Evolutionary conservation across 495 filamentous ascomycete genomes (phyloP).

Genomic region (Amphirosellinia nigrospora): DNA sequence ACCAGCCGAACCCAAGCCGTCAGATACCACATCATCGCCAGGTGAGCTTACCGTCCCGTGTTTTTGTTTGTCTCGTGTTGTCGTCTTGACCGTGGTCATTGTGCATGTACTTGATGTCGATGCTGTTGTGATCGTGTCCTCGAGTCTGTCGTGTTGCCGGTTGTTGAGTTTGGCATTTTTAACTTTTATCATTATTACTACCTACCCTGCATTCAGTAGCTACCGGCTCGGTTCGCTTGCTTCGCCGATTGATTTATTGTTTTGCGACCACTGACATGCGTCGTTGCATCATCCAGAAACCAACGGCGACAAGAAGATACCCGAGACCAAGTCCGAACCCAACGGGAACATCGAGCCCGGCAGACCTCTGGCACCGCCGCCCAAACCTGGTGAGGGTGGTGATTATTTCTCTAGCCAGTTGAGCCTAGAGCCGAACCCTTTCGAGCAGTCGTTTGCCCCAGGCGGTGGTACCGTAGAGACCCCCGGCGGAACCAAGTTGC

Average conservation of each 20-base stretch:
- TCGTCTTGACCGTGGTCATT: background rate
- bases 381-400: constrained; percentile 67
- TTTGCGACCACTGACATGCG: constrained; percentile 35
- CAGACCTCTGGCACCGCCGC: constrained; percentile 75
- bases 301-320: constrained; percentile 42
- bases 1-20: constrained; percentile 40
- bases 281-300: constrained; percentile 32
- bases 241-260: constrained; percentile 24
- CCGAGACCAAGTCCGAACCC: constrained; percentile 48
- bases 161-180: background rate
- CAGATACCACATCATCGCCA: constrained; percentile 43
- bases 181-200: background rate
- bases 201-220: background rate
- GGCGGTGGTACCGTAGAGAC: constrained; percentile 72
- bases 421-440: constrained; percentile 90
- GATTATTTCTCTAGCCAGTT: constrained; percentile 71
- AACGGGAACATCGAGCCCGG: constrained; percentile 45
- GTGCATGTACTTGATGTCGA: constrained; percentile 11
- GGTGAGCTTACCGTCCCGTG: constrained; percentile 32
- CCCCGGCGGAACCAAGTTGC: constrained; percentile 87
- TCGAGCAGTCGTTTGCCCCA: constrained; percentile 88
- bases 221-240: background rate
- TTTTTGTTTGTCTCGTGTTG: constrained; percentile 16
- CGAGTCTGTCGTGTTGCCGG: constrained; percentile 24
- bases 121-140: constrained; percentile 15